Evolutionary conservation across 768 basidiomycete species (phyloP), one percentile per base, ranked within the genome.

Genomic region (Amanita muscaria): DNA sequence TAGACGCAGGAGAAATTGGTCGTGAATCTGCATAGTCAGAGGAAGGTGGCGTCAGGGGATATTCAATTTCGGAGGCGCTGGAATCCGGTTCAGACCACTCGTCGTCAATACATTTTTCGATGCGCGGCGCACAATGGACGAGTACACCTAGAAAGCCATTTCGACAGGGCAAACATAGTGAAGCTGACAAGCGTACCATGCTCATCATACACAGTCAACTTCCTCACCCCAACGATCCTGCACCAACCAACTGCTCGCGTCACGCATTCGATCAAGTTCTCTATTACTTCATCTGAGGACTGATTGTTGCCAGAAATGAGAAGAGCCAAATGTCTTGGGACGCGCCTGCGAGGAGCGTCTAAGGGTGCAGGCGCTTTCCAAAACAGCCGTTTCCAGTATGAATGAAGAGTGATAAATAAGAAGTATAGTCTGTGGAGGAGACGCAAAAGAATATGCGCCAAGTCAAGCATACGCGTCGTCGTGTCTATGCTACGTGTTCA

Each of bases 31-130:
- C 77, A 53, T 71, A 72, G 57, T 86, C 85, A 6, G 86, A 88
- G 14, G 73, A 64, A 3, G 86, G 87, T n/a, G 86, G 87, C 0
- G 86, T 88, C 34, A 77, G 65, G 31, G 86, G 87, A 58, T 79
- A 87, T 54, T 79, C 74, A 3, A 74, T 59, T 44, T 84, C 82
- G 15, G 76, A 74, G 45, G 72, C 74, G 43, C 66, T 65, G 15
- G 63, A 64, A 23, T 70, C 62, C 50, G 40, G 25, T 11, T 39
- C 22, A 42, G 52, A 44, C 58, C 60, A 42, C 52, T 47, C 36
- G 27, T 29, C 36, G 43, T 63, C 56, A 40, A 74, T 53, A 38
- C 63, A 63, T 49, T 65, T 64, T 30, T 62, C 64, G 29, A 77
- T 71, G 23, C 59, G 57, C 43, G 69, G 63, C 7, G 65, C 63